Evolutionary conservation across 108 stramenopile genomes (phyloP), one percentile per base, ranked within the genome.

Genomic region (Skeletonema costatum): DNA sequence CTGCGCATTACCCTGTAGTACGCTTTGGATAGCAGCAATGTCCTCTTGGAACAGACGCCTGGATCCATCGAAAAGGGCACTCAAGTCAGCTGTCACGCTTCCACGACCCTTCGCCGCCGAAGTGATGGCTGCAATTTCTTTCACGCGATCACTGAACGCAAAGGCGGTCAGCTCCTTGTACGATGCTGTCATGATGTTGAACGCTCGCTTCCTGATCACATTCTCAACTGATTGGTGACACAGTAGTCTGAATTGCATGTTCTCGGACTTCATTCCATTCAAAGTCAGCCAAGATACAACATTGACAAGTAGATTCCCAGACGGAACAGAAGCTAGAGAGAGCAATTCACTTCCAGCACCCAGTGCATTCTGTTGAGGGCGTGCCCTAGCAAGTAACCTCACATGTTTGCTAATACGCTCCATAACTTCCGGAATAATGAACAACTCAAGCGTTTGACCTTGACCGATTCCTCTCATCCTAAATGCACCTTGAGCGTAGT

Each of bases 251-350:
- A 98, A 99, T 80, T 99, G 98, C 89, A 99, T 89, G 72, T 97
- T 96, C 76, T 99, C 99, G 25, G 93, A 92, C 64, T 93, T 93
- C 94, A 99, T 98, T 75, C 98, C 97, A 85, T 99, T 99, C 60
- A 98, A 85, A 41, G 95, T 95, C 65, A 99, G 85, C 98, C 99
- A 99, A 8, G 96, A 97, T 38, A 96, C 90, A 19, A 99, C 97
- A 79, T 98, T 92, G 3, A 96, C 83, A 12, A 99, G 86, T 32
- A 95, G 61, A 73, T 69, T 84, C 41, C 12, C 77, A 33, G 73
- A 62, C 51, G 64, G 84, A 36, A 73, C 68, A 21, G 78, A 84
- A 17, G 68, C 80, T 29, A 81, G 56, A 31, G 90, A 69, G 39
- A 87, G 78, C 64, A 92, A 78, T 3, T 87, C 84, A 60, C 88